Evolutionary conservation across 129 eudicot genomes (phyloP).

Genomic region (Flaveria ramosissima): DNA sequence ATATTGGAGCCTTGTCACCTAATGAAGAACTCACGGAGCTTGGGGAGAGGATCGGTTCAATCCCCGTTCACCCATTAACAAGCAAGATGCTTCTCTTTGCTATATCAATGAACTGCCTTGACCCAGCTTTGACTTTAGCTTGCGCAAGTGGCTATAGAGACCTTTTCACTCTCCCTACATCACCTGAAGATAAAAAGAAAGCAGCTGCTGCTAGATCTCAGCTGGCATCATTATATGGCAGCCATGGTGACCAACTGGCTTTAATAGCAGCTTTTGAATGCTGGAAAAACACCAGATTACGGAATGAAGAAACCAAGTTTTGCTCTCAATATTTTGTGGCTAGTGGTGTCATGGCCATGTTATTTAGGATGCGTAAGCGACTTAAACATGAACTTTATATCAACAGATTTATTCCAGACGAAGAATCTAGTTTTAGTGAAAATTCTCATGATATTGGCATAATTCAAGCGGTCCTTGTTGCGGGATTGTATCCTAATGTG

Average conservation of each 20-base stretch:
- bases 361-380: slow-evolving; percentile 72
- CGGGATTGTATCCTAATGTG: slow-evolving; percentile 88
- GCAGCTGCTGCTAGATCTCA: slow-evolving; percentile 65
- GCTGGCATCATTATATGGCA: slow-evolving; percentile 77
- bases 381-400: slow-evolving; percentile 58
- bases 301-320: slow-evolving; percentile 65
- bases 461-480: slow-evolving; percentile 76
- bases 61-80: slow-evolving; percentile 91
- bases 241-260: slow-evolving; percentile 87
- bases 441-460: slow-evolving; percentile 75
- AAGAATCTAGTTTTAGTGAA: slow-evolving; percentile 46
- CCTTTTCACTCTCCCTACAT: slow-evolving; percentile 79
- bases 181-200: slow-evolving; percentile 56
- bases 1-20: slow-evolving; percentile 77
- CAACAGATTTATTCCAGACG: slow-evolving; percentile 56
- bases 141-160: slow-evolving; percentile 79
- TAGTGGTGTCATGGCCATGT: slow-evolving; percentile 70
- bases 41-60: slow-evolving; percentile 75
- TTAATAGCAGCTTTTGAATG: slow-evolving; percentile 86
- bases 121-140: slow-evolving; percentile 96
- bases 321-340: slow-evolving; percentile 73
- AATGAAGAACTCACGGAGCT: slow-evolving; percentile 85
- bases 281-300: slow-evolving; percentile 75
- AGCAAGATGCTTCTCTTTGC: slow-evolving; percentile 96
- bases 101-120: slow-evolving; percentile 82